Evolutionary conservation across 345 rosid species (phyloP).

Genomic region (Citrus reticulata): DNA sequence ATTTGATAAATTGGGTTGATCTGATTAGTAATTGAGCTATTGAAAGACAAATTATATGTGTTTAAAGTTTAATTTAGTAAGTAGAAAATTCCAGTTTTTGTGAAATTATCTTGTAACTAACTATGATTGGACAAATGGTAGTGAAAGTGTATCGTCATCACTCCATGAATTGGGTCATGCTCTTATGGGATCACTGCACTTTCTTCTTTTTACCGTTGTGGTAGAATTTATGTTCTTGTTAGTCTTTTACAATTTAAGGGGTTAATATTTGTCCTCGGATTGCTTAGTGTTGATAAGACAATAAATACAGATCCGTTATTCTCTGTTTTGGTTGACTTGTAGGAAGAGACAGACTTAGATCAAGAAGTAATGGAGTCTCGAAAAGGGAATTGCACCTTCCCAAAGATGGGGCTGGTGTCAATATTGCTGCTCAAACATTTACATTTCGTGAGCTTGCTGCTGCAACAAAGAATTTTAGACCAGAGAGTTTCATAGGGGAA

Average conservation of each 20-base stretch:
- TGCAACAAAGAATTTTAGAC: conserved; percentile 87
- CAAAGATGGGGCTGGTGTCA: conserved; percentile 52
- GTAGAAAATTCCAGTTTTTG: not conserved
- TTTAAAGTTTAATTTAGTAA: not conserved
- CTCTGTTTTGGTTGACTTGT: conserved; percentile 31
- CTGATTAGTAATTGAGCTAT: conserved; percentile 24
- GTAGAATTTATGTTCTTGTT: not conserved
- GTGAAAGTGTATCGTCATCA: not conserved
- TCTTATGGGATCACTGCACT: not conserved
- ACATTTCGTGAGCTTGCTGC: conserved; percentile 86
- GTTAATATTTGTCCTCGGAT: not conserved
- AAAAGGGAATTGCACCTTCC: conserved; percentile 55
- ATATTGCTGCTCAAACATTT: conserved; percentile 88
- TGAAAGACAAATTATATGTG: not conserved
- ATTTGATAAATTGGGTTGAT: conserved; percentile 28
- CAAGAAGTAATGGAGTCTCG: conserved; percentile 60
- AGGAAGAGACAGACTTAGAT: conserved; percentile 74
- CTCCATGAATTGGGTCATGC: not conserved
- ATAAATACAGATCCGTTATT: not conserved
- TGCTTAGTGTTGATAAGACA: not conserved
- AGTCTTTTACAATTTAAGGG: conserved; percentile 2
- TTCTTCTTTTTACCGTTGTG: not conserved
- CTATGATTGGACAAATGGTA: not conserved
- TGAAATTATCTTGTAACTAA: not conserved
- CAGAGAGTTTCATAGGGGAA: conserved; percentile 91